phyloP scores from a whole-genome alignment of 352 stramenopile genomes.

The Globisporangium polare region DNA sequence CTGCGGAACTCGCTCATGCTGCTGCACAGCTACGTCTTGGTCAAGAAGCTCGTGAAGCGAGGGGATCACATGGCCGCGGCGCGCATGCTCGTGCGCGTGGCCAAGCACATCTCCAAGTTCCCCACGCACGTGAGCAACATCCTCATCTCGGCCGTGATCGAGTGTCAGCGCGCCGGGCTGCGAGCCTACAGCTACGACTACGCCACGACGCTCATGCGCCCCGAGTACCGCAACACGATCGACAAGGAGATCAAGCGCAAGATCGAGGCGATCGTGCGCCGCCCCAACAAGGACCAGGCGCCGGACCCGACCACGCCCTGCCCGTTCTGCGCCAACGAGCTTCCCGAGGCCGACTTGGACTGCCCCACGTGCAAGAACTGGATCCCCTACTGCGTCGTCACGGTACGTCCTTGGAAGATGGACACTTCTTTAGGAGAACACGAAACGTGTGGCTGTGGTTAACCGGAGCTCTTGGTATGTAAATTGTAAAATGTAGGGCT shows the following conservation, averaged over 20 bases:
- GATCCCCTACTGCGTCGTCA: constrained; percentile 92
- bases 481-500: constrained; percentile 55
- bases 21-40: constrained; percentile 93
- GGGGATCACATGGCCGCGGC: constrained; percentile 85
- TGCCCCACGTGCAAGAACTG: constrained; percentile 90
- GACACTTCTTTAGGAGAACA: not conserved
- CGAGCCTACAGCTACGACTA: constrained; percentile 91
- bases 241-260: constrained; percentile 91
- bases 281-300: constrained; percentile 86
- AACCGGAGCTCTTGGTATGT: not conserved
- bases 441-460: constrained; percentile 2
- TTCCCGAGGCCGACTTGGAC: constrained; percentile 87
- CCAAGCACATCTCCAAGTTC: constrained; percentile 91
- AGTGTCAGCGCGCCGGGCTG: constrained; percentile 90
- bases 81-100: constrained; percentile 88
- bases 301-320: constrained; percentile 71
- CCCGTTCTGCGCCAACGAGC: constrained; percentile 73
- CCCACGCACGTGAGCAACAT: constrained; percentile 89
- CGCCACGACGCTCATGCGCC: constrained; percentile 88
- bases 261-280: constrained; percentile 93
- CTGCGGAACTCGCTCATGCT: constrained; percentile 85
- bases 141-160: constrained; percentile 92
- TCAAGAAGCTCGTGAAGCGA: constrained; percentile 91
- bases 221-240: constrained; percentile 85
- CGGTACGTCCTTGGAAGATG: constrained; percentile 35